Base-by-base conservation (phyloP, 2,329 filamentous ascomycete species). In the Fusarium chlamydosporum region DNA sequence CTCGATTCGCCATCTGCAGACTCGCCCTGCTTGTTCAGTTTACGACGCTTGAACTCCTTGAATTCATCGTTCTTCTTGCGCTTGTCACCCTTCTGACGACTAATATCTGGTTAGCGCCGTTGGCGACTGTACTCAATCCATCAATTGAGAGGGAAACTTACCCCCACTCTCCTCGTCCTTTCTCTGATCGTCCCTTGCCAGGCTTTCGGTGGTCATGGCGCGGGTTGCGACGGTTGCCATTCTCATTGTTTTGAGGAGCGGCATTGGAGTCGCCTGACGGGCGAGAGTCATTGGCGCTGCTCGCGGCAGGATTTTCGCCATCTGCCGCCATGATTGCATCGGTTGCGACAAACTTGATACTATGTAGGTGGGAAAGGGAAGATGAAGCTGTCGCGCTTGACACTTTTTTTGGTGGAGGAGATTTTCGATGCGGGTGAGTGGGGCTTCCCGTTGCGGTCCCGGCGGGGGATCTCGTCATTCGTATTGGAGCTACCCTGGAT, bases 21-120 rank as follows among this genome's bases (percentile, higher is more conserved):
- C 29, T 79, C 77, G 68, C 79, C 79, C 40, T 78, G 63, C 61
- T 76, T 75, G 70, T 77, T 77, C 56, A 79, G 70, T 76, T 82
- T 82, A 58, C 79, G 77, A 48, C 80, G 80, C 74, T 82, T 82
- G 56, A 74, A 79, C 68, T 81, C 79, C 62, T 78, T 79, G 59
- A 77, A 82, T 53, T 81, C 79, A 61, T 79, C 77, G 52, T 78
- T 77, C 65, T 77, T 76, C 71, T 79, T 76, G 67, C 78, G 79
- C 74, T 81, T 81, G 65, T 81, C 80, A 56, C 72, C 72, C 47
- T 77, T 75, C 60, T 78, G 65, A 33, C 79, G 78, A 48, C 79
- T 81, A 72, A 35, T 33, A 63, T 61, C 78, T 77, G 57, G 76
- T 81, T 75, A 79, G 79, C 73, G 43, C 63, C 68, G 70, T 76